These are phyloP conservation scores for Fusarium sp. DNA, from an alignment of 2,329 filamentous ascomycete species.

Conservation along the genomic window DNA sequence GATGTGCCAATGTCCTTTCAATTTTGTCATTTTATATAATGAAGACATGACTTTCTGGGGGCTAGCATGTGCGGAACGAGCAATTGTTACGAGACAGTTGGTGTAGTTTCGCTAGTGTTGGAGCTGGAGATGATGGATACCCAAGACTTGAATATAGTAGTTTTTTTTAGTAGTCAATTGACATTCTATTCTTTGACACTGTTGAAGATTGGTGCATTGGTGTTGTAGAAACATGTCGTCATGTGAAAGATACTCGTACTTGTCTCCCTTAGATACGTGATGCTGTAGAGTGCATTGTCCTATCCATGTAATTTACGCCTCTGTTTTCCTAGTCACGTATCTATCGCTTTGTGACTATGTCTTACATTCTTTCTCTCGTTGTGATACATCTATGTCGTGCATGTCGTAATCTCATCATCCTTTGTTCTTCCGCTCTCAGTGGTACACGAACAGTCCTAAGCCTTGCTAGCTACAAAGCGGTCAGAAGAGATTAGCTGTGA, in stretches of 20 bases:
- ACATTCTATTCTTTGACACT: conserved; percentile 1
- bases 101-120: conserved; percentile 8
- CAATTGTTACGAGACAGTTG: background rate
- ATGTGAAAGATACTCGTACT: background rate
- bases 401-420: background rate
- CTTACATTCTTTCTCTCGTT: background rate
- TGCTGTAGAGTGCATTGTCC: background rate
- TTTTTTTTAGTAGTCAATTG: conserved; percentile 12
- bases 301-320: background rate
- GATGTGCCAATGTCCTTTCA: conserved; percentile 9
- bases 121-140: conserved; percentile 29
- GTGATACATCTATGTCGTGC: background rate
- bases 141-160: conserved; percentile 18
- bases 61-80: background rate
- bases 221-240: background rate
- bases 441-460: background rate
- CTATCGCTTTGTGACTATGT: background rate
- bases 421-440: background rate
- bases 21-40: conserved; percentile 27
- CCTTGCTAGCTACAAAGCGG: background rate
- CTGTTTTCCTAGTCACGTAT: background rate
- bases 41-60: conserved; percentile 27
- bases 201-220: background rate
- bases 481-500: background rate
- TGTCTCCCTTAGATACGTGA: accelerated